phyloP scores from a whole-genome alignment of 1,284 basidiomycete species.

The Boletus coffeatus region DNA sequence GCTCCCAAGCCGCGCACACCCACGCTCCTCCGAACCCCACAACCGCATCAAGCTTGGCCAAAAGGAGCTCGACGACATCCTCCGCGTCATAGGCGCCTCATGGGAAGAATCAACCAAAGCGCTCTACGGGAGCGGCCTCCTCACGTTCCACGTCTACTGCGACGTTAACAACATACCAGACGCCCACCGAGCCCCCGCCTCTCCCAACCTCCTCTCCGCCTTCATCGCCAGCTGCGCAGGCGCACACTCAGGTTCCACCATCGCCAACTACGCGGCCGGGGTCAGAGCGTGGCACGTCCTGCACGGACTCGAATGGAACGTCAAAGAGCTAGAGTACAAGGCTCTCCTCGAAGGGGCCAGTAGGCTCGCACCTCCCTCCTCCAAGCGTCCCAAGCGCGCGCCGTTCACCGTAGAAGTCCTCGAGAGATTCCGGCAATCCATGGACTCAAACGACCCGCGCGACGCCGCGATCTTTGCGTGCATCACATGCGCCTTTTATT shows the following conservation, averaged over 20 bases:
- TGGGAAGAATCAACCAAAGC: neutral
- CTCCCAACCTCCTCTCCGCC: neutral
- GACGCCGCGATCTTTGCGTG: neutral
- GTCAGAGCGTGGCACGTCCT: slow-evolving; percentile 35
- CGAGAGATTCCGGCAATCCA: neutral
- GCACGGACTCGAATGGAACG: slow-evolving; percentile 18
- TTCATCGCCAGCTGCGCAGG: neutral
- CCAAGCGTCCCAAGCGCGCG: neutral
- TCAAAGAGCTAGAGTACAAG: neutral
- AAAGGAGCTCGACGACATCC: neutral
- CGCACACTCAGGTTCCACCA: slow-evolving; percentile 3
- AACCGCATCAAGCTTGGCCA: no score
- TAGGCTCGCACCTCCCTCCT: neutral
- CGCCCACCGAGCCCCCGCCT: neutral
- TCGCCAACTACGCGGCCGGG: slow-evolving; percentile 27
- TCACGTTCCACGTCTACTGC: neutral
- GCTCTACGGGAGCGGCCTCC: neutral
- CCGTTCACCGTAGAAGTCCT: neutral
- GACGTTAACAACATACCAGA: neutral
- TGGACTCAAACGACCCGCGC: slow-evolving; percentile 25
- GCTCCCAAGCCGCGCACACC: no score
- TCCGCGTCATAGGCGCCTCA: neutral
- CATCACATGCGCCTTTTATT: neutral
- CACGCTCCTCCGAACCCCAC: no score
- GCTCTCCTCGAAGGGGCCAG: neutral